Conservation (phyloP, 1,284 basidiomycete genomes). For the Cystobasidiaceae sp. region DNA sequence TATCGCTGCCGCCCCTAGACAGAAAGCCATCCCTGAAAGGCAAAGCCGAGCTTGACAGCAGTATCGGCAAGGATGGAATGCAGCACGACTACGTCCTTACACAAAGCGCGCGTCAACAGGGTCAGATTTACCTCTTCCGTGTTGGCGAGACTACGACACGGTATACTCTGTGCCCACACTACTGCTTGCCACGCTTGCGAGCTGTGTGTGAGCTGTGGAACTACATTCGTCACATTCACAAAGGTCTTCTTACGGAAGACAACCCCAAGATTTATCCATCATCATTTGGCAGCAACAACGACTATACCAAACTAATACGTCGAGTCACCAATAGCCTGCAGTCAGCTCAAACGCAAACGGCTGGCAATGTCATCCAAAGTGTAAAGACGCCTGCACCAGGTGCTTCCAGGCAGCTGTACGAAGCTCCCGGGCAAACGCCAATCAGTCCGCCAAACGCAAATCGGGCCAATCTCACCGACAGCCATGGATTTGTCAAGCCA, state of each 20-base stretch:
- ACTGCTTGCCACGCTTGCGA: conserved; percentile 71
- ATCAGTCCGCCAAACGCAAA: not conserved
- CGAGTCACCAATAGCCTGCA: conserved; percentile 29
- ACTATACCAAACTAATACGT: conserved; percentile 31
- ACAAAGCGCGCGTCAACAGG: conserved; percentile 56
- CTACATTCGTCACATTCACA: conserved; percentile 75
- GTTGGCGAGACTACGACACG: conserved; percentile 37
- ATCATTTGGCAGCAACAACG: not conserved
- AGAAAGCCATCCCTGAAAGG: not conserved
- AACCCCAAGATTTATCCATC: conserved; percentile 45
- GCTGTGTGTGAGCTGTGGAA: conserved; percentile 88
- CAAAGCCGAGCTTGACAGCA: not conserved
- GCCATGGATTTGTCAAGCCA: too few relatives aligned
- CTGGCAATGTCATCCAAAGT: conserved; percentile 1
- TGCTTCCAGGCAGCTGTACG: conserved; percentile 5
- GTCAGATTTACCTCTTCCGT: conserved; percentile 42
- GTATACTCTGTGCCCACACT: conserved; percentile 48
- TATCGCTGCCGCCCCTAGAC: conserved; percentile 9
- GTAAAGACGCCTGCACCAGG: conserved; percentile 8
- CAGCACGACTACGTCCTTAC: conserved; percentile 60
- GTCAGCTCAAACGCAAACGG: conserved; percentile 7
- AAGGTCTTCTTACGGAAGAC: conserved; percentile 80
- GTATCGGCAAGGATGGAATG: conserved; percentile 35
- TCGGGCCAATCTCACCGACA: not conserved
- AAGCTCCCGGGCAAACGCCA: not conserved